phyloP scores from a whole-genome alignment of 768 basidiomycete species.

The Pleurotus giganteus region DNA sequence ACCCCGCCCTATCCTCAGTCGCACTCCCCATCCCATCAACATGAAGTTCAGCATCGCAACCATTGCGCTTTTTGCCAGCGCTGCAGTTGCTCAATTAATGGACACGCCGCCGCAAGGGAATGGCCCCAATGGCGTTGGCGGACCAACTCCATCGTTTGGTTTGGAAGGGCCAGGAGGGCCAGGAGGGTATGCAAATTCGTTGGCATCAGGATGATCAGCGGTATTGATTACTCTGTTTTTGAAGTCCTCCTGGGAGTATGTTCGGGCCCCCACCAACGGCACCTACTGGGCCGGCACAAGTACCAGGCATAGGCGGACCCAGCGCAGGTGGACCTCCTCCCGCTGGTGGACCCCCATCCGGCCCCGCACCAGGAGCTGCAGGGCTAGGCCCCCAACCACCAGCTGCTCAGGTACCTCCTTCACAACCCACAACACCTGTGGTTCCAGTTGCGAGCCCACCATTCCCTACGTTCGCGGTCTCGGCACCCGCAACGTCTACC shows the following conservation, averaged over 20 bases:
- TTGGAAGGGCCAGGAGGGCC: background rate
- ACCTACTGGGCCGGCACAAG: too few species aligned
- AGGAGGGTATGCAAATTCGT: background rate
- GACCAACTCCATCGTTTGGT: background rate
- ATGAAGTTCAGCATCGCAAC: constrained; percentile 4
- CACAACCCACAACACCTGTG: background rate
- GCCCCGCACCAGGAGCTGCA: background rate
- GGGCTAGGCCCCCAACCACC: background rate
- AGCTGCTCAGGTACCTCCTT: background rate
- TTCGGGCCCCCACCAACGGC: too few species aligned
- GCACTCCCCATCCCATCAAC: background rate
- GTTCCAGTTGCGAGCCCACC: background rate
- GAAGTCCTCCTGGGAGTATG: too few species aligned
- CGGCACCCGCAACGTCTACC: background rate
- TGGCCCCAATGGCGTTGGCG: background rate
- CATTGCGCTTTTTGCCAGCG: background rate
- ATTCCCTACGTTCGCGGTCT: background rate
- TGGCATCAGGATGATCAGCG: too few species aligned
- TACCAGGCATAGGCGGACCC: too few species aligned
- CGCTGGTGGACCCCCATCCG: too few species aligned
- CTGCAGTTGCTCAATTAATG: background rate
- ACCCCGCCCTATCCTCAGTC: background rate
- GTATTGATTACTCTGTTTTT: too few species aligned
- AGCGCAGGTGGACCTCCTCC: too few species aligned
- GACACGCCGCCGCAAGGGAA: background rate